These are phyloP conservation scores for Sugiyamaella grinbergsii DNA, from an alignment of 1,139 yeast species.

Conservation along the genomic window DNA sequence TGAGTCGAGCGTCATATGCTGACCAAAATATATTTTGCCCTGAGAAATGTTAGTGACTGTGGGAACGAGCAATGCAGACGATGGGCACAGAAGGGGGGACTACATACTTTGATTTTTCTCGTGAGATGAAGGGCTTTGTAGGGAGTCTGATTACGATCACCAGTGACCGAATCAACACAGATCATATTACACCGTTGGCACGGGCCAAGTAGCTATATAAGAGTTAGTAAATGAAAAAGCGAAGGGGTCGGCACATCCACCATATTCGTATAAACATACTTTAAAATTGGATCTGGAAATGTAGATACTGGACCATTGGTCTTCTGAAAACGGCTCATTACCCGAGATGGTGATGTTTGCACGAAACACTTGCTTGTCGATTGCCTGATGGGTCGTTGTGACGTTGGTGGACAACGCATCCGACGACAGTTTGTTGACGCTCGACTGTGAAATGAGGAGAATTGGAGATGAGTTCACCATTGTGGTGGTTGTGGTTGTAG, in stretches of 20 bases:
- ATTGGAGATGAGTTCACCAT: constrained; percentile 47
- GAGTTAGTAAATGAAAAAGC: background rate
- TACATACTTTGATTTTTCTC: constrained; percentile 29
- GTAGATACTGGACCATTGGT: constrained; percentile 38
- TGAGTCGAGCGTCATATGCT: constrained; percentile 29
- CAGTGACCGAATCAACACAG: constrained; percentile 43
- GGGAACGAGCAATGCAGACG: constrained; percentile 19
- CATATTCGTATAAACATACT: constrained; percentile 23
- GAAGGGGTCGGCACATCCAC: too few relatives aligned
- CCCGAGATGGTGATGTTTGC: constrained; percentile 44
- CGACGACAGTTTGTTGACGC: constrained; percentile 34
- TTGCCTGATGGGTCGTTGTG: constrained; percentile 2
- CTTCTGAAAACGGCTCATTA: constrained; percentile 43
- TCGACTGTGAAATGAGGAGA: constrained; percentile 40
- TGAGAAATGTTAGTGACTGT: background rate
- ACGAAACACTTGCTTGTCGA: constrained; percentile 40
- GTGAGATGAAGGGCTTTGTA: constrained; percentile 37
- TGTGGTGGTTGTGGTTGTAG: constrained; percentile 1
- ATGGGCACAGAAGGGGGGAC: background rate
- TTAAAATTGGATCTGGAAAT: constrained; percentile 27
- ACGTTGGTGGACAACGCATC: background rate
- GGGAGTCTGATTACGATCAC: constrained; percentile 44
- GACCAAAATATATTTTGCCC: constrained; percentile 30
- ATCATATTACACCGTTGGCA: constrained; percentile 50
- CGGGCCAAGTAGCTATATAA: constrained; percentile 32